These are phyloP conservation scores for Talaromyces verruculosus DNA, from an alignment of 2,329 filamentous ascomycete genomes.

Conservation along the genomic window DNA sequence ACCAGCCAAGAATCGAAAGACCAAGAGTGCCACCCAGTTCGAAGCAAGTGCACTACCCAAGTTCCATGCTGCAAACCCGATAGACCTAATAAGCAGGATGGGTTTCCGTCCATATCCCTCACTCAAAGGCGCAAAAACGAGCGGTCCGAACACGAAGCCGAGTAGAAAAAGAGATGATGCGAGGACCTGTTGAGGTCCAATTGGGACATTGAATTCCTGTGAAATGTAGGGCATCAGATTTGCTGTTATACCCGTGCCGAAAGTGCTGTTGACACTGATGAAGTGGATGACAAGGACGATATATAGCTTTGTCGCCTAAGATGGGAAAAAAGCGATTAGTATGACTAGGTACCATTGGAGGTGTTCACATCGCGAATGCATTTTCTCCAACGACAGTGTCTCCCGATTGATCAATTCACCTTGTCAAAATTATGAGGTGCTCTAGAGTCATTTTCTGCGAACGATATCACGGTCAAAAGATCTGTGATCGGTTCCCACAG, in stretches of 20 bases:
- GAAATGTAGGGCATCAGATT: neutral
- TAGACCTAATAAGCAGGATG: neutral
- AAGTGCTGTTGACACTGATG: neutral
- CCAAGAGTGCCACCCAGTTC: neutral
- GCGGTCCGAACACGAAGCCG: neutral
- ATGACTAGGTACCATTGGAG: neutral
- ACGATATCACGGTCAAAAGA: neutral
- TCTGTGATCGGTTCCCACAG: neutral
- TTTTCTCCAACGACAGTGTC: neutral
- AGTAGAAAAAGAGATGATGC: neutral
- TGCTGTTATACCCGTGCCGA: neutral
- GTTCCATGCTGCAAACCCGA: neutral
- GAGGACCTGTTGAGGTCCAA: neutral
- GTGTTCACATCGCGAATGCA: neutral
- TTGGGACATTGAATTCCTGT: neutral
- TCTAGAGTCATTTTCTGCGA: neutral
- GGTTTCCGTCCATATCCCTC: neutral
- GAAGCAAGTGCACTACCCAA: neutral
- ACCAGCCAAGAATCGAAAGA: neutral
- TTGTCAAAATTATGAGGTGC: neutral
- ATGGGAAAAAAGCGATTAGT: neutral
- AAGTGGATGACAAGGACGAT: neutral
- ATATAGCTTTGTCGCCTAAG: neutral
- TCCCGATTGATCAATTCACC: neutral
- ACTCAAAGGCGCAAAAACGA: neutral